These are phyloP conservation scores for Lantana camara DNA, from an alignment of 257 asterid genomes.

Conservation along the genomic window DNA sequence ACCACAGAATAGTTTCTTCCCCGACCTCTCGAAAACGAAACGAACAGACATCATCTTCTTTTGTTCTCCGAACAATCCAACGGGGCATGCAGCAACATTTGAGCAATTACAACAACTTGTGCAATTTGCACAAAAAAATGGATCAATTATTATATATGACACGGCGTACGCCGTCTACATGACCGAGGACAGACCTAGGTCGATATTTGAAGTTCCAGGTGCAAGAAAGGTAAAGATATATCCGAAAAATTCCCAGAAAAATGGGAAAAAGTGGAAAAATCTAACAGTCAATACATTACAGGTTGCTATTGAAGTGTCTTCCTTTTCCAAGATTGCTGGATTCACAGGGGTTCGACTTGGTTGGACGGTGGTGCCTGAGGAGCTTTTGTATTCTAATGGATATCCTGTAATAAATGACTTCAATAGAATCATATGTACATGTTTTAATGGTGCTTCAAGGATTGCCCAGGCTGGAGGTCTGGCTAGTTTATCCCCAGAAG, in stretches of 20 bases:
- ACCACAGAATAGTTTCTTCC: conserved; percentile 54
- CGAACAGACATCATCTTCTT: conserved; percentile 66
- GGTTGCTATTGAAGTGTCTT: conserved; percentile 73
- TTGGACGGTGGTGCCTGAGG: conserved; percentile 75
- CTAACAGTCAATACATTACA: conserved; percentile 9
- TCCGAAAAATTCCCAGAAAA: no score
- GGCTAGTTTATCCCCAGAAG: conserved; percentile 50
- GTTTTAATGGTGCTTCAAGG: conserved; percentile 68
- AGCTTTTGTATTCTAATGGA: conserved; percentile 50
- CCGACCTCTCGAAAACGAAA: conserved; percentile 45
- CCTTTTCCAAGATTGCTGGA: conserved; percentile 70
- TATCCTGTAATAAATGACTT: conserved; percentile 55
- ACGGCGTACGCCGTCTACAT: conserved; percentile 57
- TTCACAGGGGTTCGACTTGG: conserved; percentile 73
- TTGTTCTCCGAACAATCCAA: conserved; percentile 67
- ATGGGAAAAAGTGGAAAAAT: neutral
- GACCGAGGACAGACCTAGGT: conserved; percentile 47
- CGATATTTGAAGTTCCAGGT: conserved; percentile 60
- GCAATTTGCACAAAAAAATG: conserved; percentile 51
- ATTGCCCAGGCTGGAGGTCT: conserved; percentile 73
- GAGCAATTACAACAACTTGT: conserved; percentile 52
- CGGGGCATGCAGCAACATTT: conserved; percentile 59
- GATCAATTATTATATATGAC: conserved; percentile 59
- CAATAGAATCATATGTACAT: conserved; percentile 54
- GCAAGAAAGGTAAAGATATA: conserved; percentile 44